A percentile compares a stretch with the other conserved stretches of the same genome.
Conservation (phyloP, 148 eudicot species). For the Camellia granthamiana region DNA sequence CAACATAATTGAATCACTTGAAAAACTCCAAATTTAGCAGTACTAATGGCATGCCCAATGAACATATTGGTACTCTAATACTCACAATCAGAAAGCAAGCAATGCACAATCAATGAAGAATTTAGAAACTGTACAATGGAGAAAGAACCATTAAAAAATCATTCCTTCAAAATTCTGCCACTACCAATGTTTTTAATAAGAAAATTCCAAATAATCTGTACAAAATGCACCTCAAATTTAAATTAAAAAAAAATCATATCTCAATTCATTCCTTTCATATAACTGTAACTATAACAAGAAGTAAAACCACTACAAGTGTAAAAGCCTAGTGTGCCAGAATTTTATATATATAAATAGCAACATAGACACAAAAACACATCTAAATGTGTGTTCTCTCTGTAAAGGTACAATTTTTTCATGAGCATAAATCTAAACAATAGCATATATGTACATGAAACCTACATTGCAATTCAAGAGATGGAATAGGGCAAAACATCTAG, state of each 20-base stretch:
- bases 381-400: background rate
- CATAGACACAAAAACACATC: background rate
- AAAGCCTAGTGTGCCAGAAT: background rate
- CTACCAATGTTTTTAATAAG: background rate
- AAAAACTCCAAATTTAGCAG: no score
- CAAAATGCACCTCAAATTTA: constrained; percentile 1
- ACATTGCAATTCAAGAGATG: no score
- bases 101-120: background rate
- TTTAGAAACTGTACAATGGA: background rate
- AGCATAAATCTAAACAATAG: background rate
- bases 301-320: background rate
- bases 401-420: background rate
- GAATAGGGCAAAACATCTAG: background rate
- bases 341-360: background rate
- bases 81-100: background rate
- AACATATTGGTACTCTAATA: background rate
- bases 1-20: no score
- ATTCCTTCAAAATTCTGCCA: background rate
- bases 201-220: background rate
- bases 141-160: background rate
- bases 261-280: background rate
- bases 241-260: background rate
- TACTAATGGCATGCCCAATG: background rate
- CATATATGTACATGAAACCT: no score
- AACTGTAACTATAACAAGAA: background rate